Percentiles rank a stretch among this genome's conserved stretches.
phyloP scores from a whole-genome alignment of 345 rosid genomes.

The Ailanthus altissimus region DNA sequence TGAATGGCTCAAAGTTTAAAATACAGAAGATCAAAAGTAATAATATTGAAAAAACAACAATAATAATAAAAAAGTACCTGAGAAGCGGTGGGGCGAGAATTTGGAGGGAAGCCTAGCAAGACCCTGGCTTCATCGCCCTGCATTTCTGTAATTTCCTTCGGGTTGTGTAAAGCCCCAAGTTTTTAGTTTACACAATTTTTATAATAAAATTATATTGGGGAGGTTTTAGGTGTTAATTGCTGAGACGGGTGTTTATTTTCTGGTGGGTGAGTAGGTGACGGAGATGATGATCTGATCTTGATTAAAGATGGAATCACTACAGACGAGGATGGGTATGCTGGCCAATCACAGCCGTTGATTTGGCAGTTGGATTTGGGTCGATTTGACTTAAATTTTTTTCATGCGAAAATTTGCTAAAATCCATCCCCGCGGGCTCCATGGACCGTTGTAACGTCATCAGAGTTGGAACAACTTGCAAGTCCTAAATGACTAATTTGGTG shows the following conservation, averaged over 20 bases:
- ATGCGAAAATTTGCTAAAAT: neutral
- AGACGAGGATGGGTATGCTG: neutral
- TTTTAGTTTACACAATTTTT: neutral
- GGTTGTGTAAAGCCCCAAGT: neutral
- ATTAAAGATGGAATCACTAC: neutral
- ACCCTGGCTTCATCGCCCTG: conserved; percentile 73
- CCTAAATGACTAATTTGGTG: too few species aligned
- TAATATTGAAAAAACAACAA: neutral
- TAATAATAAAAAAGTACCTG: conserved; percentile 44
- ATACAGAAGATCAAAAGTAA: neutral
- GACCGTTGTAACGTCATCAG: too few species aligned
- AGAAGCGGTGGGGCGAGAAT: conserved; percentile 57
- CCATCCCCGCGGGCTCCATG: too few species aligned
- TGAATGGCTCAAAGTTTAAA: neutral
- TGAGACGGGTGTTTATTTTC: conserved; percentile 15
- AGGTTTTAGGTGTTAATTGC: neutral
- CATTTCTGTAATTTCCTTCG: conserved; percentile 41
- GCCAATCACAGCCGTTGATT: neutral
- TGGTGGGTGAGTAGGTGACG: neutral
- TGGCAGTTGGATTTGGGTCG: neutral
- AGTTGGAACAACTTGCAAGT: too few species aligned
- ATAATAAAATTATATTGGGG: neutral
- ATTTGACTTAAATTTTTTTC: neutral
- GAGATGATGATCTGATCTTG: neutral
- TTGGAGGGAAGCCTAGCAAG: conserved; percentile 71